phyloP scores from a whole-genome alignment of 2,329 filamentous ascomycete species.

The Alternaria conjuncta region DNA sequence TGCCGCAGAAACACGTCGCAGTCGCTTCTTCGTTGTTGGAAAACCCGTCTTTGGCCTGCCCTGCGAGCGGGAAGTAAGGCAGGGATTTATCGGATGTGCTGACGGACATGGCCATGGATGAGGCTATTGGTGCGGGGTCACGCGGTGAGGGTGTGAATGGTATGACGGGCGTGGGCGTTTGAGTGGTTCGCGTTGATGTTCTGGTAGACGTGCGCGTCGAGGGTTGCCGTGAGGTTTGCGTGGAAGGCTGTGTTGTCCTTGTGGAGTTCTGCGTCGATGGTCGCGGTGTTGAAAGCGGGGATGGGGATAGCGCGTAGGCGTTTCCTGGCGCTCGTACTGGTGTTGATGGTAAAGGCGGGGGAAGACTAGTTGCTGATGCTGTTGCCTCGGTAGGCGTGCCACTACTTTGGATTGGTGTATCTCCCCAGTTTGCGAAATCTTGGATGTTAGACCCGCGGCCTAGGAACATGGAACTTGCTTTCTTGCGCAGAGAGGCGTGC shows the following conservation, averaged over 20 bases:
- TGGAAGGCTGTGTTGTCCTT: background rate
- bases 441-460: background rate
- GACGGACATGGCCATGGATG: constrained; percentile 1
- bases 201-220: background rate
- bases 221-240: background rate
- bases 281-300: background rate
- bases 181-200: background rate
- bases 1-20: constrained; percentile 40
- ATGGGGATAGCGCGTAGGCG: background rate
- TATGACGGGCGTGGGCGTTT: background rate
- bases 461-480: background rate
- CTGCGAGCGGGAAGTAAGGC: constrained; percentile 26
- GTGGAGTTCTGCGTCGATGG: background rate
- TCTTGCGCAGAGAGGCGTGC: background rate
- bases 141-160: background rate
- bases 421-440: background rate
- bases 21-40: constrained; percentile 30
- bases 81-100: constrained; percentile 3
- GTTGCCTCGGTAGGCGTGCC: background rate
- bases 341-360: background rate
- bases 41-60: constrained; percentile 27
- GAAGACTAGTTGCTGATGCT: background rate
- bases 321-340: background rate
- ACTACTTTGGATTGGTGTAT: background rate
- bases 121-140: background rate